phyloP scores from a whole-genome alignment of 2,329 filamentous ascomycete genomes.

The Beauveria bassiana region DNA sequence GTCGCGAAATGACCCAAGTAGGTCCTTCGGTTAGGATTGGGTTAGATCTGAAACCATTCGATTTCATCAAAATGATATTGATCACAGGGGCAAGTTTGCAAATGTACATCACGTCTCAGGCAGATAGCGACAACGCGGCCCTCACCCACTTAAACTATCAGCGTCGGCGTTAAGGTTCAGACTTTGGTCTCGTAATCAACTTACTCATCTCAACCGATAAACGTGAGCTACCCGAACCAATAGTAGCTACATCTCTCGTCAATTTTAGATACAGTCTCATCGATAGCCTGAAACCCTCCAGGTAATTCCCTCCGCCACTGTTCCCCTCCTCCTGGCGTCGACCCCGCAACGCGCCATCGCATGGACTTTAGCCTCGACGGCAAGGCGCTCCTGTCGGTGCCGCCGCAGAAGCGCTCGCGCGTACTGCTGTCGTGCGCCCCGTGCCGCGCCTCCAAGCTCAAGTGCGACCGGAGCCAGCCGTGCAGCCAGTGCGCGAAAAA shows the following conservation, averaged over 20 bases:
- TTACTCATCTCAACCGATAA: not conserved
- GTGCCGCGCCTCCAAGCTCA: conserved; percentile 47
- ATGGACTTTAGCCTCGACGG: conserved; percentile 9
- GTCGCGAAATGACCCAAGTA: not conserved
- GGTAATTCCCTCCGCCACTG: not conserved
- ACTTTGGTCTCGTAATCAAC: not conserved
- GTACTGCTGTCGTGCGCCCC: conserved; percentile 45
- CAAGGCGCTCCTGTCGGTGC: not conserved
- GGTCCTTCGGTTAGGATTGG: too few species aligned
- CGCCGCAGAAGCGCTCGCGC: conserved; percentile 35
- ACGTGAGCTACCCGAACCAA: not conserved
- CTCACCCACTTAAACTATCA: not conserved
- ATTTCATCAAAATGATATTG: too few species aligned
- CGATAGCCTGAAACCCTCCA: not conserved
- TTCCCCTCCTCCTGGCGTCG: not conserved
- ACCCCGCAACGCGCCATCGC: not conserved
- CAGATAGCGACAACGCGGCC: not conserved
- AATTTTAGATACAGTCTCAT: not conserved
- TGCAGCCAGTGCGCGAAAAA: conserved; percentile 47
- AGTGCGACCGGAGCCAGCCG: conserved; percentile 46
- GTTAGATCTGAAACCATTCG: too few species aligned
- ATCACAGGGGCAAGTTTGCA: not conserved
- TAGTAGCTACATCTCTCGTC: not conserved
- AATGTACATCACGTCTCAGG: not conserved
- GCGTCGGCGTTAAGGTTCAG: not conserved